Conservation (phyloP, 2,329 filamentous ascomycete genomes). For the Botrytis pseudocinerea region DNA sequence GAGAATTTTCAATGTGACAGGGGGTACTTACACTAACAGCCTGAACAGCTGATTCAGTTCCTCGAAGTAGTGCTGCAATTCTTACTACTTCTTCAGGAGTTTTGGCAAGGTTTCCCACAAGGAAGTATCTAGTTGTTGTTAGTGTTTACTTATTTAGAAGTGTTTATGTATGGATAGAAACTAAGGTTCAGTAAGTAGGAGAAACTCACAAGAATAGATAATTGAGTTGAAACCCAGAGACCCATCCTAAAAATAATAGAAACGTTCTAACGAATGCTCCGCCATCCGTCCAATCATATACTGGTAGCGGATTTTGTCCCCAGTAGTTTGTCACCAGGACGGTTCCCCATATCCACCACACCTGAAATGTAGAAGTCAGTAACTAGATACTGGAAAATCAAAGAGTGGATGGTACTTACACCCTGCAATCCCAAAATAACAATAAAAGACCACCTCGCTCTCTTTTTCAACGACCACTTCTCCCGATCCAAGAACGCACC, state of each 20-base stretch:
- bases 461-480: constrained; percentile 31
- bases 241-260: constrained; percentile 66
- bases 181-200: fast-evolving
- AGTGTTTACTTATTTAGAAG: neutral
- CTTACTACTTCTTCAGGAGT: constrained; percentile 65
- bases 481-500: constrained; percentile 45
- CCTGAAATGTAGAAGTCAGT: neutral
- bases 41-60: constrained; percentile 72
- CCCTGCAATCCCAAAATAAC: constrained; percentile 53
- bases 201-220: constrained; percentile 65
- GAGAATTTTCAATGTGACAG: neutral
- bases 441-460: constrained; percentile 36
- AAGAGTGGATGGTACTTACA: constrained; percentile 36
- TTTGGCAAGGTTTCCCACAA: constrained; percentile 65
- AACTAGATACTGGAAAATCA: neutral
- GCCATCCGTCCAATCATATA: constrained; percentile 63
- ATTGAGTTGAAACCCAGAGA: constrained; percentile 69
- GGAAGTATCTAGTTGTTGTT: constrained; percentile 57
- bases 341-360: constrained; percentile 72
- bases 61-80: constrained; percentile 66
- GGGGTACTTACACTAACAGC: constrained; percentile 56
- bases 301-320: constrained; percentile 50
- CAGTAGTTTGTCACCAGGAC: constrained; percentile 63
- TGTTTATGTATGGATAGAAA: neutral
- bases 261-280: constrained; percentile 66